Evolutionary conservation across 2,329 filamentous ascomycete species (phyloP).

Genomic region (Cytospora schulzeri): DNA sequence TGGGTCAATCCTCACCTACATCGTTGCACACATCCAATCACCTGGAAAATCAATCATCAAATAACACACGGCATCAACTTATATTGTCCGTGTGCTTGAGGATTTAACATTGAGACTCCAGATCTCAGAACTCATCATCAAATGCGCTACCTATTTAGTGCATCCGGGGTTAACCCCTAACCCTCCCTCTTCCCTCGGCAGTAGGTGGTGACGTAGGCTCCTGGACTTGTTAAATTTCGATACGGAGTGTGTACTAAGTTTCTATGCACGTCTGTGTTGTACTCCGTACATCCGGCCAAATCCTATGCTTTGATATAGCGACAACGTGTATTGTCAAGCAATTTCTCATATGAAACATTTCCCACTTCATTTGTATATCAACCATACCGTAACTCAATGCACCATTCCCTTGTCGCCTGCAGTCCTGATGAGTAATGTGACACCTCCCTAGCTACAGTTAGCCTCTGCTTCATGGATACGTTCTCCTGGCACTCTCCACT

Average conservation of each 20-base stretch:
- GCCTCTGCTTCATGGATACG: conserved; percentile 16
- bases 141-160: background rate
- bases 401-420: background rate
- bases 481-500: background rate
- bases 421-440: background rate
- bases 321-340: background rate
- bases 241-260: too few relatives aligned
- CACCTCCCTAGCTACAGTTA: background rate
- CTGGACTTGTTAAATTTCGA: too few relatives aligned
- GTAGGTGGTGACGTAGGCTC: background rate
- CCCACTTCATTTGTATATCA: background rate
- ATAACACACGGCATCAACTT: too few relatives aligned
- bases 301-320: background rate
- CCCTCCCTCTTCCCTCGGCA: background rate
- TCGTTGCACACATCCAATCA: background rate
- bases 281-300: background rate
- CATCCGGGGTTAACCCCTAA: conserved; percentile 5
- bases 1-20: background rate
- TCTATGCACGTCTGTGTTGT: too few relatives aligned
- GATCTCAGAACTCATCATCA: background rate
- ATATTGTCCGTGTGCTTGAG: background rate
- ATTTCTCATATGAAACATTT: background rate
- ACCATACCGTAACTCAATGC: background rate
- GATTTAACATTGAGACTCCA: background rate
- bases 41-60: too few relatives aligned